phyloP scores from a whole-genome alignment of 345 rosid species.

The Conringia planisiliqua region DNA sequence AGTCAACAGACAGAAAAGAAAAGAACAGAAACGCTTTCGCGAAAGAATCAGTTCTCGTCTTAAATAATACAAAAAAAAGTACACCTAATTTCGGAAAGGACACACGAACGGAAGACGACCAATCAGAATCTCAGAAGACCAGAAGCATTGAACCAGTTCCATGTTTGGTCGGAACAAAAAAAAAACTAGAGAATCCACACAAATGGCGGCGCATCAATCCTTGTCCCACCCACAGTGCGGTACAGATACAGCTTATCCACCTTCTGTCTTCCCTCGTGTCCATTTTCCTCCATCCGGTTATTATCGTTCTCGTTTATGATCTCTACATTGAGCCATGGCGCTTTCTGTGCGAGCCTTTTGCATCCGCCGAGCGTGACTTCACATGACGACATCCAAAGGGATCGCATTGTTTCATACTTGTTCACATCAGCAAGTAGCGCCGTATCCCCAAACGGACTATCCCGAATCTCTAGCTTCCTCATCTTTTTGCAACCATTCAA shows the following conservation, averaged over 20 bases:
- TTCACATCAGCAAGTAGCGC: slow-evolving; percentile 81
- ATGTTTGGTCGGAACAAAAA: background rate
- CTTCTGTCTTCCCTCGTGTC: slow-evolving; percentile 39
- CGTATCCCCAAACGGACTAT: slow-evolving; percentile 76
- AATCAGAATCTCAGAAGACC: background rate
- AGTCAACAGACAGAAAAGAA: background rate
- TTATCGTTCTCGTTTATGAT: slow-evolving; percentile 46
- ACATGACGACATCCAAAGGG: slow-evolving; percentile 99
- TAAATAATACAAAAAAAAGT: background rate
- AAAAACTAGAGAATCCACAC: slow-evolving; percentile 65
- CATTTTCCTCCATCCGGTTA: slow-evolving; percentile 21
- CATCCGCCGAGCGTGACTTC: slow-evolving; percentile 89
- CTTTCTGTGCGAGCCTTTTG: slow-evolving; percentile 61
- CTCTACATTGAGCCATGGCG: slow-evolving; percentile 85
- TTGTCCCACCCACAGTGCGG: slow-evolving; percentile 69
- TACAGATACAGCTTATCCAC: slow-evolving; percentile 82
- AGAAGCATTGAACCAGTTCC: slow-evolving; percentile 13
- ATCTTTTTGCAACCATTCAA: slow-evolving; percentile 89
- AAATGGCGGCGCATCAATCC: slow-evolving; percentile 71
- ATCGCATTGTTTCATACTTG: slow-evolving; percentile 99
- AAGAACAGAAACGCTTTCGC: slow-evolving; percentile 17
- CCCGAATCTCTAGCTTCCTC: slow-evolving; percentile 86
- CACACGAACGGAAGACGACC: background rate
- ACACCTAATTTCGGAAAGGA: slow-evolving; percentile 16
- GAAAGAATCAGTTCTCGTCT: slow-evolving; percentile 21